phyloP scores from a whole-genome alignment of 805 yeast species.

The Starmerella etchellsii region DNA sequence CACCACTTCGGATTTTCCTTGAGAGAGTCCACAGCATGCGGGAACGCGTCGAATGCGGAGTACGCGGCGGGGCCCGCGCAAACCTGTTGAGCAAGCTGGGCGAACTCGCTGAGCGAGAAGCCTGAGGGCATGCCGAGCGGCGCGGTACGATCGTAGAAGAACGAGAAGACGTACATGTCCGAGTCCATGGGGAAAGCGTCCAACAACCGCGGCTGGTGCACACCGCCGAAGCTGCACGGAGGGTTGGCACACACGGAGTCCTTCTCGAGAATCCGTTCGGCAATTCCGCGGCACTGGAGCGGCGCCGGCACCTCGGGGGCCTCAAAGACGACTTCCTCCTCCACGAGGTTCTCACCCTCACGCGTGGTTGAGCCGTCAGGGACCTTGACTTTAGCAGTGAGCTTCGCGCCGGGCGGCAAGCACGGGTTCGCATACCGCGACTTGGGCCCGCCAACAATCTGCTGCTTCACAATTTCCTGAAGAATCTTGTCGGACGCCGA shows the following conservation, averaged over 20 bases:
- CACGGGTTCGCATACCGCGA: constrained; percentile 56
- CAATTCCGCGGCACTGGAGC: constrained; percentile 72
- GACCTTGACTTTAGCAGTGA: constrained; percentile 47
- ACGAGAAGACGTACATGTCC: constrained; percentile 84
- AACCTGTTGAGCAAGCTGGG: constrained; percentile 67
- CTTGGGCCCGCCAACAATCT: constrained; percentile 29
- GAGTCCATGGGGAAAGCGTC: constrained; percentile 57
- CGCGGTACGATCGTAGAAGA: constrained; percentile 84
- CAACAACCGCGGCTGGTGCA: constrained; percentile 85
- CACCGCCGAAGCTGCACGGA: constrained; percentile 95
- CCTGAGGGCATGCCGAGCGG: constrained; percentile 92
- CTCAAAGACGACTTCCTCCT: constrained; percentile 38
- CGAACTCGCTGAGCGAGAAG: constrained; percentile 73
- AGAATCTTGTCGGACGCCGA: constrained; percentile 82
- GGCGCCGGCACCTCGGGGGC: constrained; percentile 58
- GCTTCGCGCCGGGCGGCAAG: constrained; percentile 60
- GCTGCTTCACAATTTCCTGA: constrained; percentile 42
- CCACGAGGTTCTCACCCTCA: constrained; percentile 12
- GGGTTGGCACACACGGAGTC: constrained; percentile 58
- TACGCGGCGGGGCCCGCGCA: constrained; percentile 74
- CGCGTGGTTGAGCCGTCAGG: constrained; percentile 28
- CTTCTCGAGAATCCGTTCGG: constrained; percentile 73
- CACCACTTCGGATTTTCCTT: constrained; percentile 87
- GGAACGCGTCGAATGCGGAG: constrained; percentile 55
- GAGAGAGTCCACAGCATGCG: constrained; percentile 53